A percentile compares a stretch with the other conserved stretches of the same genome.
Evolutionary conservation across 306 rosid genomes (phyloP).

Genomic region (Cucumis melo): DNA sequence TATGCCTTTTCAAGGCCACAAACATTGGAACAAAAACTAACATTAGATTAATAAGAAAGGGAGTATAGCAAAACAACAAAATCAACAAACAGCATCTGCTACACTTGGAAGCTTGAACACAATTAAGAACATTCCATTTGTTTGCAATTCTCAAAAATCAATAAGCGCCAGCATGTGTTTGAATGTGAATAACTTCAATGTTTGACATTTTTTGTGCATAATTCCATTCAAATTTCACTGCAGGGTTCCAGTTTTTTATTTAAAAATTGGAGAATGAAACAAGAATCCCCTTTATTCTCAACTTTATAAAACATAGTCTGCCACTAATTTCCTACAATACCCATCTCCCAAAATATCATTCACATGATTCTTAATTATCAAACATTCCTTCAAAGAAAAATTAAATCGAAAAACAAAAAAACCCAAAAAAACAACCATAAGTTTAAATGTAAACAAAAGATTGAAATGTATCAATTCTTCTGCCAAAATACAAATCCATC

Average conservation of each 20-base stretch:
- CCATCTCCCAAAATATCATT: neutral
- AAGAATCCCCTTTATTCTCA: too few relatives aligned
- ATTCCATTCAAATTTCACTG: too few relatives aligned
- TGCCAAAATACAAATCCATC: neutral
- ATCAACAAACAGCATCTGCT: neutral
- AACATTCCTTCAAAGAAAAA: neutral
- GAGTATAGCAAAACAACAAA: neutral
- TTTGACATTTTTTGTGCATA: too few relatives aligned
- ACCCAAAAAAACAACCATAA: neutral
- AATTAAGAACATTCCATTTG: too few relatives aligned
- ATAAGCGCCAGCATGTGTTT: too few relatives aligned
- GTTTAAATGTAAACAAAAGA: neutral
- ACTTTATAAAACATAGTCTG: too few relatives aligned
- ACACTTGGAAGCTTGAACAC: too few relatives aligned
- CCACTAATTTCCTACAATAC: too few relatives aligned
- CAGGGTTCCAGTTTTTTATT: too few relatives aligned
- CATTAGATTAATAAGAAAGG: neutral
- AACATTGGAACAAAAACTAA: neutral
- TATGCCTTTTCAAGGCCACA: neutral
- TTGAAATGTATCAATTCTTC: neutral
- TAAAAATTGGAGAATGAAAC: too few relatives aligned
- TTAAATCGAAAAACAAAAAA: neutral
- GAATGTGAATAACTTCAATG: too few relatives aligned
- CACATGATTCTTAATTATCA: neutral
- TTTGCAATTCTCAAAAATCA: too few relatives aligned